Evolutionary conservation across 78 protist species (phyloP), one percentile per base, ranked within the genome.

Genomic region (Isochrysis galbana): DNA sequence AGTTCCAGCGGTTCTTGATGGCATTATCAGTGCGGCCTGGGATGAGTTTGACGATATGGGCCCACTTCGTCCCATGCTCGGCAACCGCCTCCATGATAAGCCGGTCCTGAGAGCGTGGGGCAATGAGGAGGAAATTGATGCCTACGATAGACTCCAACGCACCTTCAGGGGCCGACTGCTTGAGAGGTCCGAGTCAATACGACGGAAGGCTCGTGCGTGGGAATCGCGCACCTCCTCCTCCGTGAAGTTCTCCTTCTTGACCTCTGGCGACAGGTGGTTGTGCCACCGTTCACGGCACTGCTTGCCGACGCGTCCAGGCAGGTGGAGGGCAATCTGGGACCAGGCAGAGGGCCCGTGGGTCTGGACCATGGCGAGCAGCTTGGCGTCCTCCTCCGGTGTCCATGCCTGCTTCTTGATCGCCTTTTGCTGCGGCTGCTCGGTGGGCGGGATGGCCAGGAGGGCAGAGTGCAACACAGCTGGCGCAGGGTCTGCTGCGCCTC

Each of bases 271-370:
- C 26, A 97, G 94, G 92, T 97, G 98, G 72, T 97, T 97, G 91
- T 97, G 96, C 96, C 96, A 94, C 45, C 96, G n/a, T 82, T 94
- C 96, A n/a, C 96, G 91, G 92, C 96, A 94, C 82, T 95, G 96
- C 93, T 70, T 70, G 19, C 80, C 80, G 14, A 70, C 41, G 34
- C 97, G 91, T 41, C 90, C 95, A 14, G 90, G 90, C 47, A 97
- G 44, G 4, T 67, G 46, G 77, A 93, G 94, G 36, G 98, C 97
- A 25, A 97, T 94, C 69, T 90, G 90, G 93, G 97, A 92, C 98
- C 98, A 97, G 83, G 95, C 92, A 47, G 84, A 94, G 26, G 93
- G 96, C 34, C 95, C 94, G 36, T 94, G 54, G 48, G 87, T 51
- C 44, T 1, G 32, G 5, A 97, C 98, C 36, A 96, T 95, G 32